These are phyloP conservation scores for Sporisorium sorghi DNA, from an alignment of 1,284 basidiomycete genomes.

Conservation along the genomic window DNA sequence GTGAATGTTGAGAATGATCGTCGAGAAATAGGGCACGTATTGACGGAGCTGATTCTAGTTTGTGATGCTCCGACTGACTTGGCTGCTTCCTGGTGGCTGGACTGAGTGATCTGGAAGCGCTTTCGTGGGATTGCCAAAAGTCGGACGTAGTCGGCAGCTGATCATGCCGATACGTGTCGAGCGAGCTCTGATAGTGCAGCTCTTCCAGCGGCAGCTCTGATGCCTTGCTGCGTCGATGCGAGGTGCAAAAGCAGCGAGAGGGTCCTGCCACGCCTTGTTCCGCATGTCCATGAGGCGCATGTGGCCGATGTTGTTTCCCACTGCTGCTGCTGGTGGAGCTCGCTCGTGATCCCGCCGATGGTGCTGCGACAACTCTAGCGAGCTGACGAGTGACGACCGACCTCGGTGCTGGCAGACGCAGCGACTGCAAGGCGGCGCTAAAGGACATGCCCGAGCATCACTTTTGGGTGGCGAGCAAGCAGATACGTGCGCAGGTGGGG, in stretches of 20 bases:
- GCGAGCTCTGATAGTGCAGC: slow-evolving; percentile 15
- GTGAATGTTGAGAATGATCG: background rate
- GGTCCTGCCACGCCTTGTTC: slow-evolving; percentile 31
- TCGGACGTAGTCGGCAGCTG: background rate
- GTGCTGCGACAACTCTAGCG: background rate
- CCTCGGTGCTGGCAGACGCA: slow-evolving; percentile 33
- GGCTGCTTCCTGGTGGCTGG: background rate
- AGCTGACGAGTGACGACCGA: slow-evolving; percentile 12
- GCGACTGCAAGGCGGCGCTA: slow-evolving; percentile 38
- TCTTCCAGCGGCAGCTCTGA: slow-evolving; percentile 39
- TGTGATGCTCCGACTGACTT: background rate
- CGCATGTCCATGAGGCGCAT: slow-evolving; percentile 34
- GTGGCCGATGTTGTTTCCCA: background rate
- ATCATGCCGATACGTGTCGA: slow-evolving; percentile 24
- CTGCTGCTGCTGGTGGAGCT: slow-evolving; percentile 6
- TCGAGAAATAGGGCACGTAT: background rate
- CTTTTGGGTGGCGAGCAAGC: slow-evolving; percentile 5
- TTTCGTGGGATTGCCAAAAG: slow-evolving; percentile 20
- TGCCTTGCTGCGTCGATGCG: slow-evolving; percentile 16
- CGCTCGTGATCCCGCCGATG: slow-evolving; percentile 5
- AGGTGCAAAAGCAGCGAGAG: slow-evolving; percentile 46
- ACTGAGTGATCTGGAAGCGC: background rate
- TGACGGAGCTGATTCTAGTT: slow-evolving; percentile 1
- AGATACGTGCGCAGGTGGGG: slow-evolving; percentile 1
- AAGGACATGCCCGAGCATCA: slow-evolving; percentile 44